Base-by-base conservation (phyloP, 306 rosid species). In the Canavalia gladiata region DNA sequence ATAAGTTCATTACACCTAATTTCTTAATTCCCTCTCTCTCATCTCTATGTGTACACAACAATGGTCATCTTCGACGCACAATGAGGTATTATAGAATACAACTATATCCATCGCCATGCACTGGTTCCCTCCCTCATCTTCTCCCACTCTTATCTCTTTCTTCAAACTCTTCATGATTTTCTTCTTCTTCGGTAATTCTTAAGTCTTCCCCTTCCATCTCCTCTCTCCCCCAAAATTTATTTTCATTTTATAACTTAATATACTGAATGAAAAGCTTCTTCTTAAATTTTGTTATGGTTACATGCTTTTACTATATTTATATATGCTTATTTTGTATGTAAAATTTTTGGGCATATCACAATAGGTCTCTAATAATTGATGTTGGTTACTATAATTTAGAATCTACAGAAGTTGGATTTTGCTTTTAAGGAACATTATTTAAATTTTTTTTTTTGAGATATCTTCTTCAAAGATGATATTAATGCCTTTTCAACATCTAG, bases 381-480 rank as follows among this genome's bases (percentile, higher is more conserved):
- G 98, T 75, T 95, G 90, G 62, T 91, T 82, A 91, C 98, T 13
- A 84, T 89, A 72, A 82, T 90, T 80, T 92, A 81, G 88, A 91
- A 88, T 80, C 83, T 95, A 34, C 90, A 90, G 86, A 92, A 87
- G 73, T 89, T 95, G 81, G 99, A 98, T 72, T 95, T 93, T 86
- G 84, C 65, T 45, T 76, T 95, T 77, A 89, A 91, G 97, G 99
- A 89, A 82, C 87, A 88, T 76, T 45, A 39, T 82, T 70, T 79
- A 47, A 49, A 30, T 80, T 82, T 68, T 18, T 18, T 18, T 83
- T 37, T 59, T 8, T 75, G 68, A 77, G 69, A 41, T 76, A 64
- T 80, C 60, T 62, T 56, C 55, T 73, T 49, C 37, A 1, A 31
- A 10, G 64, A 69, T 28, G 78, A 63, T 64, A 55, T 52, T 43